Evolutionary conservation across 192 early-diverging fungal genomes (phyloP), one percentile per base, ranked within the genome.

Genomic region (Entomortierella parvispora): DNA sequence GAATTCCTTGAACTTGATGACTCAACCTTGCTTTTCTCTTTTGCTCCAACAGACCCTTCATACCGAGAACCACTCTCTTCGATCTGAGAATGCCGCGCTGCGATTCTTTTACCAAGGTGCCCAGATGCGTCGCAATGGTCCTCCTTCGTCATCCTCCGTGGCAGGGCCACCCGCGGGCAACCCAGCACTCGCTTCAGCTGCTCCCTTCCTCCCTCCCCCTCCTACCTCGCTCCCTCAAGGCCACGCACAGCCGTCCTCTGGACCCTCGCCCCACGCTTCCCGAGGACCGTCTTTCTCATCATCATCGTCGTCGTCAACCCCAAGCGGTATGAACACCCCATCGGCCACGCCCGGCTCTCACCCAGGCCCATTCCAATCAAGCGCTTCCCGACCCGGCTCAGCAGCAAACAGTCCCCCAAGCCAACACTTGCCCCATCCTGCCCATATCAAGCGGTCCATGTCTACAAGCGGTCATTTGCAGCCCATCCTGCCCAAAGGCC

Each of bases 41-140:
- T 10, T 14, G 20, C 4, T 6, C 5, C 14, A 5, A 43, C 20
- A 76, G 71, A 52, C 65, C 10, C 58, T 76, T 25, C 71, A 76
- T 37, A 76, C 64, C 18, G 71, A 76, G 37, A 76, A 76, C 34
- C 71, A 76, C 23, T 76, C 71, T 2, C 37, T 76, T 29, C 57
- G 71, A 6, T 76, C 71, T 10, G 71, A 76, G 25, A 76, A 76
- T 50, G 71, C 71, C 9, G 71, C 71, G 22, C 62, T 76, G 1
- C 74, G 74, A 17, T 77, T 77, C 66, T 77, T 77, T 42, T 77
- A 77, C 37, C 74, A 77, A 32, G 74, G 74, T 15, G 68, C 74
- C 0, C 74, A 77, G 65, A 62, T 60, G 60, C 74, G 74, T 18
- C 74, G 74, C 49, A 40, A 40, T 12, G 37, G 37, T 40, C 37